Conservation (phyloP, 2,329 filamentous ascomycete species). For the Diaporthe velutina region DNA sequence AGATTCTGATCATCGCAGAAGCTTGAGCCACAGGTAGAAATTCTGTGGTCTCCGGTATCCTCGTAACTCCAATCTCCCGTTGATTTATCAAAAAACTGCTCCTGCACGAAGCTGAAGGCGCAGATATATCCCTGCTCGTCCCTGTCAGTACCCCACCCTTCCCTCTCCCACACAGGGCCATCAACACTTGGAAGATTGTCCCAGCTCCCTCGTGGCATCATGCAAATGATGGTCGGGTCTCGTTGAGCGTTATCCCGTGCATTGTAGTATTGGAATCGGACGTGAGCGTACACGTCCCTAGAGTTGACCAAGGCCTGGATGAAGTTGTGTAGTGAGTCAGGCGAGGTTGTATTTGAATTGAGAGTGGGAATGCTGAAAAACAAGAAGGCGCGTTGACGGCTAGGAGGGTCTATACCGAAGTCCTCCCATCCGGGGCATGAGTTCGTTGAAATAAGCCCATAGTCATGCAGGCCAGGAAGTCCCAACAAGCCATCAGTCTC, state of each 20-base stretch:
- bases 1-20: not conserved
- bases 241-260: not conserved
- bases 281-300: not conserved
- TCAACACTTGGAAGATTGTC: not conserved
- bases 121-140: not conserved
- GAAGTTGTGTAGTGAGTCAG: not conserved
- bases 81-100: not conserved
- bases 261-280: not conserved
- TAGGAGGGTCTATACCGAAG: not conserved
- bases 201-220: not conserved
- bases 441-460: not conserved
- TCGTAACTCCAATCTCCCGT: too few species aligned
- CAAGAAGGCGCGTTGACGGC: not conserved
- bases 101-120: not conserved
- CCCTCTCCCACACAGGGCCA: not conserved
- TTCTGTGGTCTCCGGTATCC: not conserved
- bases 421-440: not conserved
- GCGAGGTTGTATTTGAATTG: fast-evolving
- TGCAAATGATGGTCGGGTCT: not conserved
- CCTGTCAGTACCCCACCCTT: not conserved
- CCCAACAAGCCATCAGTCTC: not conserved
- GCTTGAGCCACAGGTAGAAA: not conserved
- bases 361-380: not conserved
- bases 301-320: fast-evolving
- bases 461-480: not conserved